A percentile compares a stretch with the other conserved stretches of the same genome.
Evolutionary conservation across 1,284 basidiomycete genomes (phyloP).

Genomic region (Leucoagaricus sp.): DNA sequence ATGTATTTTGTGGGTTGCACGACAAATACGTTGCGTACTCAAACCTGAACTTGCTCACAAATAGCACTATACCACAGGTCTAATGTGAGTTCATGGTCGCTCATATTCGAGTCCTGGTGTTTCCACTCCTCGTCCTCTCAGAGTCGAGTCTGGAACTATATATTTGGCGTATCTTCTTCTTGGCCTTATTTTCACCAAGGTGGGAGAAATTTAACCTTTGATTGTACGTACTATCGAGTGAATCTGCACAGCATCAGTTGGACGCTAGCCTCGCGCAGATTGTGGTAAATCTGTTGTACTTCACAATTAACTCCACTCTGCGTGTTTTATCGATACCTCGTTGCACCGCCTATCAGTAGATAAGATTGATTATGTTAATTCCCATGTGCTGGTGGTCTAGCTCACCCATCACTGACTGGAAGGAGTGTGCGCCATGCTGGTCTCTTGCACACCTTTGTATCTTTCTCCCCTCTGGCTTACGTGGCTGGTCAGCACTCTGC

Average conservation of each 20-base stretch:
- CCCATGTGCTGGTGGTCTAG: too few species aligned
- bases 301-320: too few species aligned
- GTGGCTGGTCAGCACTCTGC: too few species aligned
- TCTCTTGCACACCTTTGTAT: too few species aligned
- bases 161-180: slow-evolving; percentile 23
- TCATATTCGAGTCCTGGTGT: background rate
- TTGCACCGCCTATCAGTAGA: too few species aligned
- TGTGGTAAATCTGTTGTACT: slow-evolving; percentile 19
- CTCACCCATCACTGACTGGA: too few species aligned
- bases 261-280: slow-evolving; percentile 25
- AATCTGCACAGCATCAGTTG: slow-evolving; percentile 17
- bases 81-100: slow-evolving; percentile 21
- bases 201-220: background rate
- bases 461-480: too few species aligned
- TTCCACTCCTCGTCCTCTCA: slow-evolving; percentile 4
- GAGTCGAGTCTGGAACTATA: slow-evolving; percentile 22
- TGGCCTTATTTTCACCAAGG: slow-evolving; percentile 2
- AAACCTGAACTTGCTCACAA: slow-evolving; percentile 18
- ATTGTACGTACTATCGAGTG: too few species aligned
- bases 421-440: too few species aligned
- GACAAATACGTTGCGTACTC: slow-evolving; percentile 17
- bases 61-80: slow-evolving; percentile 20
- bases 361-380: too few species aligned
- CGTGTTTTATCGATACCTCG: too few species aligned
- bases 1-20: slow-evolving; percentile 22